Evolutionary conservation across 1,284 basidiomycete genomes (phyloP).

Genomic region (Ceratorhiza oryzae-sativae): DNA sequence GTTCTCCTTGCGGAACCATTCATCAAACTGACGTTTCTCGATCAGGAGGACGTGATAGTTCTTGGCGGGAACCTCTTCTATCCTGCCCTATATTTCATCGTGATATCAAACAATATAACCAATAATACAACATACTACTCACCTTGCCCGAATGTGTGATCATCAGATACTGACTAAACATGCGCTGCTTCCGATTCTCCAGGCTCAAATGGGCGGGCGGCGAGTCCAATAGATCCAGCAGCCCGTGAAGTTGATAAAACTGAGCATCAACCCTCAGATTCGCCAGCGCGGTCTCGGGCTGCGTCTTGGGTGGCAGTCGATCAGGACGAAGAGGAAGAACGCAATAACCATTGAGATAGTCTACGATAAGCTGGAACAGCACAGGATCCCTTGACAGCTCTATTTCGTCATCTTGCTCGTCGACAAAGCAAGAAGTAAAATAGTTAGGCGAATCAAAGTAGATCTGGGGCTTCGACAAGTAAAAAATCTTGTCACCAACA

Average conservation of each 20-base stretch:
- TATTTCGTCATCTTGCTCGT: slow-evolving; percentile 18
- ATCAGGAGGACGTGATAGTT: slow-evolving; percentile 17
- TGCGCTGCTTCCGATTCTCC: slow-evolving; percentile 29
- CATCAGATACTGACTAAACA: slow-evolving; percentile 36
- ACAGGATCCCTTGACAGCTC: slow-evolving; percentile 31
- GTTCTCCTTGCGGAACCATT: slow-evolving; percentile 37
- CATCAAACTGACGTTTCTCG: slow-evolving; percentile 36
- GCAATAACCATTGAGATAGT: slow-evolving; percentile 36
- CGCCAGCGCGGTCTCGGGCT: slow-evolving; percentile 20
- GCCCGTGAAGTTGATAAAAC: slow-evolving; percentile 29
- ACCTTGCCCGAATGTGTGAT: slow-evolving; percentile 33
- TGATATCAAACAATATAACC: background rate
- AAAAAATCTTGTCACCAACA: slow-evolving; percentile 23
- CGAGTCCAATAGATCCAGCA: slow-evolving; percentile 30
- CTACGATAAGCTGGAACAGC: slow-evolving; percentile 33
- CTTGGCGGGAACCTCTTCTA: slow-evolving; percentile 17
- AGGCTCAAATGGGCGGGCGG: slow-evolving; percentile 22
- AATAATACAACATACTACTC: background rate
- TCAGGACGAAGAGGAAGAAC: slow-evolving; percentile 24
- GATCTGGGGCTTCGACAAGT: slow-evolving; percentile 33
- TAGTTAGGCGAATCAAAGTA: slow-evolving; percentile 37
- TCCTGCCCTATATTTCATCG: slow-evolving; percentile 6
- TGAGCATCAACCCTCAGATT: slow-evolving; percentile 27
- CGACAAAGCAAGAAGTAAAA: slow-evolving; percentile 32
- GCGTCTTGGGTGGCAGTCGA: slow-evolving; percentile 22